phyloP scores from a whole-genome alignment of 352 stramenopile genomes.

The Pythium myriotylum region DNA sequence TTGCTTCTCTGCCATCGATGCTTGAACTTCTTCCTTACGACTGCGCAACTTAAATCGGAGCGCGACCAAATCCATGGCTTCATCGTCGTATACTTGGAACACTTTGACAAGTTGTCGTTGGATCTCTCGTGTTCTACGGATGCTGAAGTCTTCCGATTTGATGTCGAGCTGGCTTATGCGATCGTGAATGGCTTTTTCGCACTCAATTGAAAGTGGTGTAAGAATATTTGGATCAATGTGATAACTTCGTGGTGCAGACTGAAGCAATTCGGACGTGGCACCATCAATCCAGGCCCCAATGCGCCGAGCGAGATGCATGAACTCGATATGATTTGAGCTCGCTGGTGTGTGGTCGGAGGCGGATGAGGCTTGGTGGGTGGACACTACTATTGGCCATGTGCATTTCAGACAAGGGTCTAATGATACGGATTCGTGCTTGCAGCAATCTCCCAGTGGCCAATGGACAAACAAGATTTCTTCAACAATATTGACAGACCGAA shows the following conservation, averaged over 20 bases:
- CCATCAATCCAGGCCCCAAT: slow-evolving; percentile 35
- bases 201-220: slow-evolving; percentile 19
- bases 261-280: slow-evolving; percentile 20
- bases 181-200: slow-evolving; percentile 9
- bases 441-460: slow-evolving; percentile 1
- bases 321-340: background rate
- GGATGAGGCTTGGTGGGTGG: background rate
- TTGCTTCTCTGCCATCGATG: slow-evolving; percentile 1
- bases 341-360: background rate
- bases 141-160: slow-evolving; percentile 31
- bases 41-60: slow-evolving; percentile 26
- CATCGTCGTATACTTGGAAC: slow-evolving; percentile 41
- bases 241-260: slow-evolving; percentile 28
- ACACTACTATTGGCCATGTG: slow-evolving; percentile 24
- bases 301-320: background rate
- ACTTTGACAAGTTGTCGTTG: slow-evolving; percentile 30
- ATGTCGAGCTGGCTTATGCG: background rate
- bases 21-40: slow-evolving; percentile 11
- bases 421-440: background rate
- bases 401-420: slow-evolving; percentile 33
- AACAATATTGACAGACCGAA: background rate
- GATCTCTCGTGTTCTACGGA: slow-evolving; percentile 29
- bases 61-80: slow-evolving; percentile 26
- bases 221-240: slow-evolving; percentile 31
- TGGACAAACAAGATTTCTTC: background rate